Conservation (phyloP, 106 monocot genomes). For the Dioscorea dumetorum region DNA sequence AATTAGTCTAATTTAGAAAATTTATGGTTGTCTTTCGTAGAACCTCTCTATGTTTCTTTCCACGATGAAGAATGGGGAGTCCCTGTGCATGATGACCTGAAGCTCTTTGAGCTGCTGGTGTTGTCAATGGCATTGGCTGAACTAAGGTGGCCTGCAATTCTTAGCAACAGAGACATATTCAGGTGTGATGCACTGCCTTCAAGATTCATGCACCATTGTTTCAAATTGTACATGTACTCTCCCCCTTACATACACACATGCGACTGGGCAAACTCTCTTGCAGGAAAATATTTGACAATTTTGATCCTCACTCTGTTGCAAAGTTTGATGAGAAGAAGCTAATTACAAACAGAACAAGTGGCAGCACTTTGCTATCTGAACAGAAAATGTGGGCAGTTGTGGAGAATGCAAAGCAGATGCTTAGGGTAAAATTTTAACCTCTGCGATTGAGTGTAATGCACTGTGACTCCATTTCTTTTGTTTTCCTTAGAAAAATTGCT, state of each 20-base stretch:
- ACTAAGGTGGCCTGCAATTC: constrained; percentile 13
- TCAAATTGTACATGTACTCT: background rate
- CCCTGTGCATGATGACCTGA: constrained; percentile 61
- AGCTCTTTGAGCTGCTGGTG: constrained; percentile 15
- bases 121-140: constrained; percentile 13
- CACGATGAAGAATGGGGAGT: constrained; percentile 86
- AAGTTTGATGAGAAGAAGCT: constrained; percentile 37
- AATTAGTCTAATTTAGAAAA: no score
- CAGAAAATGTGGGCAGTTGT: constrained; percentile 32
- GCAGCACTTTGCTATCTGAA: constrained; percentile 30
- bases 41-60: constrained; percentile 52
- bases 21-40: constrained; percentile 10
- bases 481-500: background rate
- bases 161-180: constrained; percentile 12
- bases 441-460: background rate
- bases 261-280: no score
- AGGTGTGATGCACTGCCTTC: background rate
- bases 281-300: constrained; percentile 40
- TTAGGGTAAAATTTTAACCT: constrained; percentile 14
- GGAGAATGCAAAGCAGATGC: constrained; percentile 34
- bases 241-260: background rate
- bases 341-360: constrained; percentile 19
- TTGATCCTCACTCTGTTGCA: constrained; percentile 21
- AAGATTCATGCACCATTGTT: no score
- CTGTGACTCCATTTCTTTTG: background rate